Percentiles rank a stretch among this genome's conserved stretches.
These are phyloP conservation scores for Solanum hybrid DNA, from an alignment of 305 asterid species.

Conservation along the genomic window DNA sequence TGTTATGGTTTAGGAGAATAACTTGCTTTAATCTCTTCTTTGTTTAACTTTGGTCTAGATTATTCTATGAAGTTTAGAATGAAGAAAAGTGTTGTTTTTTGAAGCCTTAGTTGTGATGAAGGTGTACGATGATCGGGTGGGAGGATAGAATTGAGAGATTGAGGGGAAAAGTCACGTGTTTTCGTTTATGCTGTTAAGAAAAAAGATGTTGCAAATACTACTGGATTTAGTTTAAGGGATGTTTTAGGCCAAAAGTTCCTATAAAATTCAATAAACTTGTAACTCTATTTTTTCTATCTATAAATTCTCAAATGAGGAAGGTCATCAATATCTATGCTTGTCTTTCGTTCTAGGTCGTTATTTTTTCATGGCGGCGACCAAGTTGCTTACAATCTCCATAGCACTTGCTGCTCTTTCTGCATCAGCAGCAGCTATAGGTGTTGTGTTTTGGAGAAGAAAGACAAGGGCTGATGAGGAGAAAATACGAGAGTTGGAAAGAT, in stretches of 20 bases:
- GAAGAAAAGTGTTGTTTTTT: neutral
- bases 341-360: neutral
- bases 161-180: neutral
- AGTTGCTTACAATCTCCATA: slow-evolving; percentile 27
- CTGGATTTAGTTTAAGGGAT: neutral
- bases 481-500: slow-evolving; percentile 50
- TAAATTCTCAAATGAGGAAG: neutral
- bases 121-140: neutral
- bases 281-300: neutral
- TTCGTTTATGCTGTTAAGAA: neutral
- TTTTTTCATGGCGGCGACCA: slow-evolving; percentile 21
- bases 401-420: slow-evolving; percentile 31
- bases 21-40: neutral
- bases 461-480: slow-evolving; percentile 24
- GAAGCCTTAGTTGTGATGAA: neutral
- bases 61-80: neutral
- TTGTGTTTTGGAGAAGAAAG: slow-evolving; percentile 37
- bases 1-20: neutral
- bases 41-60: neutral
- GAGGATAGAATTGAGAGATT: neutral
- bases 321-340: neutral
- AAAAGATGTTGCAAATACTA: neutral
- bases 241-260: neutral
- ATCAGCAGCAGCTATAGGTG: slow-evolving; percentile 25
- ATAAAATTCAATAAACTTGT: neutral